Percentiles rank a stretch among this genome's conserved stretches.
Evolutionary conservation across 1,284 basidiomycete genomes (phyloP).

Genomic region (Meira miltonrushii): DNA sequence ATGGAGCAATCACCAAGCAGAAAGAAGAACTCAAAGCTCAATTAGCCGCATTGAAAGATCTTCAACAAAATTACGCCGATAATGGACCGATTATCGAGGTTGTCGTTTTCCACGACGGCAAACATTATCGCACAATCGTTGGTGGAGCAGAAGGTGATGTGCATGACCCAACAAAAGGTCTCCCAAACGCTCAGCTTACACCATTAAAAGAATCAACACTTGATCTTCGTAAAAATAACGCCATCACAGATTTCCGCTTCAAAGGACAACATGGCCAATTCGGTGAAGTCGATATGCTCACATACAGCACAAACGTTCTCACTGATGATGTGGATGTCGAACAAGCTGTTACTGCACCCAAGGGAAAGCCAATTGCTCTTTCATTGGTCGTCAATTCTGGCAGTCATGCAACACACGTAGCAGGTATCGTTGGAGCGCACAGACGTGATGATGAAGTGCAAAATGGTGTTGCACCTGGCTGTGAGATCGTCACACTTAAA

Average conservation of each 20-base stretch:
- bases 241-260: slow-evolving; percentile 50
- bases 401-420: slow-evolving; percentile 53
- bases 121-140: slow-evolving; percentile 50
- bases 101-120: slow-evolving; percentile 51
- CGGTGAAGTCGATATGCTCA: slow-evolving; percentile 49
- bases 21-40: slow-evolving; percentile 47
- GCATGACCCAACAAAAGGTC: slow-evolving; percentile 33
- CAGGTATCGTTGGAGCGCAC: slow-evolving; percentile 50
- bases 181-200: slow-evolving; percentile 25
- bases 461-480: slow-evolving; percentile 51
- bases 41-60: slow-evolving; percentile 45
- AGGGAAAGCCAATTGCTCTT: slow-evolving; percentile 15
- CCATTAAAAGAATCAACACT: slow-evolving; percentile 26
- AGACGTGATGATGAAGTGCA: slow-evolving; percentile 41
- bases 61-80: slow-evolving; percentile 42
- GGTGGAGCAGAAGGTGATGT: slow-evolving; percentile 52
- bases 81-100: slow-evolving; percentile 50
- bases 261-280: slow-evolving; percentile 49
- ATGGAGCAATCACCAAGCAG: slow-evolving; percentile 17
- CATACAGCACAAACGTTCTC: slow-evolving; percentile 50
- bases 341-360: neutral
- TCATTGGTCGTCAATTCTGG: slow-evolving; percentile 49
- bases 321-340: slow-evolving; percentile 34
- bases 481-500: slow-evolving; percentile 49
- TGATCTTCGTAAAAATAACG: slow-evolving; percentile 34